Percentiles rank a stretch among this genome's conserved stretches.
Evolutionary conservation across 441 rosid genomes (phyloP).

Genomic region (Brassica hybrid): DNA sequence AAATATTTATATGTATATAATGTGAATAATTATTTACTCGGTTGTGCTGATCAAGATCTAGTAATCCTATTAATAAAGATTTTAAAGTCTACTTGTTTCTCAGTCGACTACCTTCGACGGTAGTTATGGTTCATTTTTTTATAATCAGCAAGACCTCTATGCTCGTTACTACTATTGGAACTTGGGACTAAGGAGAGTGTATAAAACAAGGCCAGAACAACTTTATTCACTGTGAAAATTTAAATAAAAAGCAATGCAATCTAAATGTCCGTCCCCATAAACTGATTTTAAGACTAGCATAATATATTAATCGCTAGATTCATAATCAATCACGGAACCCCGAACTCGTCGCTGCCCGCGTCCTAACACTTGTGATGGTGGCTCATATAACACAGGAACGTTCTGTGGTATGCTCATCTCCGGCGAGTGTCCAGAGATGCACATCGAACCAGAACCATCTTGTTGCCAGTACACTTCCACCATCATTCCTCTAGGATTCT

Average conservation of each 20-base stretch:
- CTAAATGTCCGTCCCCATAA: not conserved
- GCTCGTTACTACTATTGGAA: not conserved
- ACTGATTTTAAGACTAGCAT: not conserved
- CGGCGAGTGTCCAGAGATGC: constrained; percentile 75
- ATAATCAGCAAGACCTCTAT: not conserved
- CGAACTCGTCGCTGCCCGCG: constrained; percentile 28
- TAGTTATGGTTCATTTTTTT: not conserved
- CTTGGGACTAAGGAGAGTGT: not conserved
- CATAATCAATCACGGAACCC: constrained; percentile 39
- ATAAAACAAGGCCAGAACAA: not conserved
- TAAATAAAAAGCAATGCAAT: not conserved
- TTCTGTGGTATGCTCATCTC: constrained; percentile 63
- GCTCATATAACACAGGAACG: constrained; percentile 36
- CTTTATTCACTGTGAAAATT: not conserved
- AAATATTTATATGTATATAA: too few relatives aligned
- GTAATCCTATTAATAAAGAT: too few relatives aligned
- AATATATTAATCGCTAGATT: not conserved
- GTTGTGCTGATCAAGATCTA: too few relatives aligned
- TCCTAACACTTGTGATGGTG: constrained; percentile 37
- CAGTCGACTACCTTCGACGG: not conserved
- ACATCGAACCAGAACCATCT: constrained; percentile 73
- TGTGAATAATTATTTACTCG: too few relatives aligned
- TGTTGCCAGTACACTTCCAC: constrained; percentile 92
- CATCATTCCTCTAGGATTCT: constrained; percentile 80
- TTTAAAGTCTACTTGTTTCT: not conserved